Evolutionary conservation across 2,329 filamentous ascomycete genomes (phyloP), one percentile per base, ranked within the genome.

Genomic region (Xylaria multiplex): DNA sequence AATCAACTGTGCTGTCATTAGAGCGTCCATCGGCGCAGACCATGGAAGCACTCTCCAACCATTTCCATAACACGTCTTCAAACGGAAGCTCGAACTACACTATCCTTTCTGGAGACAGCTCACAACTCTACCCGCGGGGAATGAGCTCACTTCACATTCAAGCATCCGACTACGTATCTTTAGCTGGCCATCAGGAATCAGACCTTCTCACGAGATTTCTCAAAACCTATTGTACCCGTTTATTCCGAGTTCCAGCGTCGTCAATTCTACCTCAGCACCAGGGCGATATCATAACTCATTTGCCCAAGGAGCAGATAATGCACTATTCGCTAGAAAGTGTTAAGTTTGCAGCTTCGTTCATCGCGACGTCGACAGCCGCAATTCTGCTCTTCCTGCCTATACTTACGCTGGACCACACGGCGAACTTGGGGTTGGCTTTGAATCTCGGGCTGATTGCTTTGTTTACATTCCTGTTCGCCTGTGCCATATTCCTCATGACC

Each of bases 181-280:
- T 37, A n/a, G 43, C 53, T 2, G 11, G 37, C 11, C 35, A n/a
- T 13, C n/a, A n/a, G 35, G 53, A 27, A 9, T 13, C 35, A 13
- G 50, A 53, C 6, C 53, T n/a, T 1, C 53, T 55, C 6, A 55
- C 53, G 6, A n/a, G 24, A 9, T 55, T 55, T 27, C 53, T 55
- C 37, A 55, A 55, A n/a, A 43, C n/a, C 8, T 43, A 43, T 43
- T 55, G 53, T n/a, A 43, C 53, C 4, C 35, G 53, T n/a, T n/a
- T 55, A 3, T 43, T 55, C 3, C n/a, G 53, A n/a, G 14, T 9
- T 8, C 24, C 1, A 43, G 53, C 43, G 30, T 27, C 53, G 7
- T 9, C 11, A 1, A 1, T 27, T 22, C 22, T 55, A 16, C 37
- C 53, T n/a, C 13, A n/a, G 14, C 53, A n/a, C 35, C 27, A 27